Base-by-base conservation (phyloP, 192 early-diverging fungal genomes). In the Mortierella alpina region DNA sequence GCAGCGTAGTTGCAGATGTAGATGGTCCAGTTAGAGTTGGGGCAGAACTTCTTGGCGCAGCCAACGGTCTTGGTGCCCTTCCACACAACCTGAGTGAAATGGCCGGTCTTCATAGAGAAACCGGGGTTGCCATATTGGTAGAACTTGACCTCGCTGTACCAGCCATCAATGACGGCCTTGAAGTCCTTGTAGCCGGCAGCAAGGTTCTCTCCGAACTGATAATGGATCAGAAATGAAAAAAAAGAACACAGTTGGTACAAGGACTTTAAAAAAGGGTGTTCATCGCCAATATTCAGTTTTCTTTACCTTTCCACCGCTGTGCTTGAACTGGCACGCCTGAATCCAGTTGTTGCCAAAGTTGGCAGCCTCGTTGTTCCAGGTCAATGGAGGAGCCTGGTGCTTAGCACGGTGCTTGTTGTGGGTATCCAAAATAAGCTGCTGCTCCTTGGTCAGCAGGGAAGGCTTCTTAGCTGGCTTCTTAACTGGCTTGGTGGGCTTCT, bases 51-150 rank as follows among this genome's bases (percentile, higher is more conserved):
- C 66, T 72, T 68, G 70, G 74, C 82, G 41, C 82, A 83, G 4
- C 82, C 82, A 11, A 83, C 68, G 6, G 65, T 11, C 60, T 56
- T 79, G 53, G 75, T 83, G 23, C 15, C n/a, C 75, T 77, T 83
- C 82, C 82, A 83, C 7, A 78, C 82, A 2, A 83, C 73, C 58
- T 84, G 83, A 51, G 84, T 88, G 58, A 86, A 88, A 44, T 88
- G 86, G 18, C 86, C 86, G 12, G 86, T 88, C 5, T 39, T 7
- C 1, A 2, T 13, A 15, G 51, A 18, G 66, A 83, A 84, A 3
- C 87, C 84, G 45, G 87, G 87, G 0, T 71, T 65, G 22, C 65
- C 71, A 77, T 82, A 88, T 56, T 84, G 57, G 72, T 88, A 88
- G 11, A 68, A 1, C n/a, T 63, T 65, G 14, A 45, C 82, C 63